Evolutionary conservation across 805 yeast genomes (phyloP), one percentile per base, ranked within the genome.

Genomic region (Alloascoidea africana): DNA sequence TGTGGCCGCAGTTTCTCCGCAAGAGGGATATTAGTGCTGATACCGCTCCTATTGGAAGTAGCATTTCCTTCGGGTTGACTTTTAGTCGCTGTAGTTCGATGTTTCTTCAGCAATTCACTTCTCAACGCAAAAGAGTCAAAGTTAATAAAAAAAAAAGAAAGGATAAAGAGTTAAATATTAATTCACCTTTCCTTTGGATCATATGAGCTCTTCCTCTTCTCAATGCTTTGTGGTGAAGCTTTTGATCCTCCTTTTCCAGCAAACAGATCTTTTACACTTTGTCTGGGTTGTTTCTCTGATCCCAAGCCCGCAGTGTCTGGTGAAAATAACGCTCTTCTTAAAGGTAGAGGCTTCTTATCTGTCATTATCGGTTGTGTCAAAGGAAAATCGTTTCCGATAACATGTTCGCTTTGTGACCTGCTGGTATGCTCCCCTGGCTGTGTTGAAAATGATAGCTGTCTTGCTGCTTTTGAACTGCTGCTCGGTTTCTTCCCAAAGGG

Each of bases 1-100:
- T 56, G 58, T 0, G 99, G 99, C n/a, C 97, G 63, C n/a, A 85
- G 63, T 37, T 74, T 64, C 50, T 85, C 95, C 2, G 93, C 79
- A 15, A 87, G 57, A 1, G 96, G 83, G 15, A 51, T 39, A 33
- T 51, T 11, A 13, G 2, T 16, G 18, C 39, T 34, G n/a, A 14
- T 33, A 8, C n/a, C 17, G 11, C 8, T 15, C 18, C 4, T 17
- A 3, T 11, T 6, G 11, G 40, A 16, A 11, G 42, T 14, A 3
- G 39, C 36, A n/a, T 44, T 1, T 52, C 36, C 37, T 49, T 50
- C 14, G 46, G 45, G 35, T 36, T 42, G 32, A 53, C 36, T 18
- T 43, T 35, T 14, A 44, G 37, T 5, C 48, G 14, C 37, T 50
- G 48, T 37, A 41, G 47, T 32, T 36, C 18, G 19, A 17, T 16